Conservation (phyloP, 331 rosid species). For the Dryas integrifolia region DNA sequence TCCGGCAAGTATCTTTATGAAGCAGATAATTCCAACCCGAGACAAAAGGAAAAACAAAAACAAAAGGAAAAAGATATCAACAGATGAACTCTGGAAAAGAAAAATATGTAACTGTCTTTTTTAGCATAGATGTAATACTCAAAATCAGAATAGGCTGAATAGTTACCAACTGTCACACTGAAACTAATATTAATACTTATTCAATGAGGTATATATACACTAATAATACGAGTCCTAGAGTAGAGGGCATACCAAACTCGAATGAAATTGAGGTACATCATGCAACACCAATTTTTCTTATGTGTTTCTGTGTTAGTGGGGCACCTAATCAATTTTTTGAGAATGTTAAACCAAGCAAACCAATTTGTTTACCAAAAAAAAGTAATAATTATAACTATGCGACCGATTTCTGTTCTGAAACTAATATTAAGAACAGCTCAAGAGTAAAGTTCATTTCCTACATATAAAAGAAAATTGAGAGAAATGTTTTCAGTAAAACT, state of each 20-base stretch:
- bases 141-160: background rate
- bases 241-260: background rate
- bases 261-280: background rate
- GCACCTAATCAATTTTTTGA: background rate
- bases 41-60: conserved; percentile 22
- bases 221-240: background rate
- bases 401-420: background rate
- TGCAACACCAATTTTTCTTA: conserved; percentile 10
- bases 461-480: background rate
- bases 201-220: background rate
- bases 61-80: background rate
- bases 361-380: background rate
- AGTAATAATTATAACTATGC: no score
- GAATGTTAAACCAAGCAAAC: background rate
- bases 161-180: background rate
- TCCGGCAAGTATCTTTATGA: conserved; percentile 85
- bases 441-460: background rate
- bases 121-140: background rate
- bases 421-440: background rate
- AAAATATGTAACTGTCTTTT: background rate
- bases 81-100: background rate
- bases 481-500: background rate
- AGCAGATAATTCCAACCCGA: conserved; percentile 26
- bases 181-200: background rate
- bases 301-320: background rate